Conservation (phyloP, 192 early-diverging fungal species). For the Podila clonocystis region DNA sequence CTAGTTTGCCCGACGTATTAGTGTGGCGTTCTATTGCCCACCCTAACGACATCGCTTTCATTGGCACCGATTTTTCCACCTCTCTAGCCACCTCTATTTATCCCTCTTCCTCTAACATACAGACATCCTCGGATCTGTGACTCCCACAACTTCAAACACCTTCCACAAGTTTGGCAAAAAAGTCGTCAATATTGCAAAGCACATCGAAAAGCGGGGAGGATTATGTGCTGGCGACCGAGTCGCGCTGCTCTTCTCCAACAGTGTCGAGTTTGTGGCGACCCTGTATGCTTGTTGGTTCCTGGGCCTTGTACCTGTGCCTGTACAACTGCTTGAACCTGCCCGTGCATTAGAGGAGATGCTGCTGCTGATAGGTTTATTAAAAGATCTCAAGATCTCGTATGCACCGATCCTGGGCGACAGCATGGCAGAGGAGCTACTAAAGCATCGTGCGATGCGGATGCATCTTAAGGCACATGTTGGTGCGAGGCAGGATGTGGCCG, state of each 20-base stretch:
- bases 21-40: constrained; percentile 69
- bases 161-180: constrained; percentile 74
- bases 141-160: constrained; percentile 23
- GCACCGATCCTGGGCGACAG: constrained; percentile 66
- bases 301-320: constrained; percentile 74
- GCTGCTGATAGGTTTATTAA: constrained; percentile 63
- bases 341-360: constrained; percentile 73
- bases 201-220: constrained; percentile 66
- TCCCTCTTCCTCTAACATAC: not conserved
- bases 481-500: constrained; percentile 35
- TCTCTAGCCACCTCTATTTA: too few relatives aligned
- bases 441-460: constrained; percentile 59
- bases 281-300: constrained; percentile 82
- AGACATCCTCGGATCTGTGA: not conserved
- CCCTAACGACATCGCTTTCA: constrained; percentile 72
- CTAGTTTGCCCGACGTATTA: constrained; percentile 75
- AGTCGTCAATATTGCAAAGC: constrained; percentile 68
- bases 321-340: constrained; percentile 66
- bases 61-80: constrained; percentile 54
- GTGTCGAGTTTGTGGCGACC: constrained; percentile 72
- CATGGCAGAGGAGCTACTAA: constrained; percentile 72
- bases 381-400: constrained; percentile 61
- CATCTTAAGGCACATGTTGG: constrained; percentile 62
- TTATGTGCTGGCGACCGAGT: constrained; percentile 64
- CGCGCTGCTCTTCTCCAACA: constrained; percentile 70